Evolutionary conservation across 1,284 basidiomycete genomes (phyloP), one percentile per base, ranked within the genome.

Genomic region (Pulchroboletus neoregius): DNA sequence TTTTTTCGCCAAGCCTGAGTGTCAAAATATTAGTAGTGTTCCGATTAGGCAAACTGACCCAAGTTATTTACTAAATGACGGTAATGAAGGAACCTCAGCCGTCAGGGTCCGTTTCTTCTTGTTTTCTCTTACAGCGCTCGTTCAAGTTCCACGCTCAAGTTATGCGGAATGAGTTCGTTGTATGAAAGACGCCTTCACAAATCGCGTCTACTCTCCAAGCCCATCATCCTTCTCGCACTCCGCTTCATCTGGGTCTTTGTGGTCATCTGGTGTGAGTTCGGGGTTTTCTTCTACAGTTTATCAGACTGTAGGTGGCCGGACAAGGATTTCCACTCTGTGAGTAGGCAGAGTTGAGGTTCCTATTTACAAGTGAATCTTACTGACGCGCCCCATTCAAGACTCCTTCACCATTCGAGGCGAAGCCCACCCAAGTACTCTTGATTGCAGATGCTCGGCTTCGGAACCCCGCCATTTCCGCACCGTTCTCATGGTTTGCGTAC

Each of bases 361-460:
- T 26, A 26, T 26, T 7, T 26, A n/a, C 15, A n/a, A 18, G 24
- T 26, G 5, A 7, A 1, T 36, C 28, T 45, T 36, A 52, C 51
- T 57, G 45, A 48, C 53, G 9, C 30, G 18, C 35, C 53, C 36
- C 39, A 41, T 53, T 43, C 44, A 43, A 61, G 51, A 30, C 46
- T 36, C 39, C 20, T 27, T 51, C 45, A 5, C 32, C 26, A 5
- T 32, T 39, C 10, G 15, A 30, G n/a, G 43, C 48, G 35, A 52
- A 51, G 18, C 74, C 79, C 11, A 77, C 78, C 5, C 87, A 86
- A 61, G 73, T 94, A 10, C 78, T 95, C 20, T 68, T 94, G 39
- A 68, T 93, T 18, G 79, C 91, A 9, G 91, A 94, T 66, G 87
- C 88, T 2, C 91, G 91, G 62, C 78, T 94, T 10, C 76, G 86